These are phyloP conservation scores for Stachybotrys echinatus DNA, from an alignment of 2,329 filamentous ascomycete genomes.

Conservation along the genomic window DNA sequence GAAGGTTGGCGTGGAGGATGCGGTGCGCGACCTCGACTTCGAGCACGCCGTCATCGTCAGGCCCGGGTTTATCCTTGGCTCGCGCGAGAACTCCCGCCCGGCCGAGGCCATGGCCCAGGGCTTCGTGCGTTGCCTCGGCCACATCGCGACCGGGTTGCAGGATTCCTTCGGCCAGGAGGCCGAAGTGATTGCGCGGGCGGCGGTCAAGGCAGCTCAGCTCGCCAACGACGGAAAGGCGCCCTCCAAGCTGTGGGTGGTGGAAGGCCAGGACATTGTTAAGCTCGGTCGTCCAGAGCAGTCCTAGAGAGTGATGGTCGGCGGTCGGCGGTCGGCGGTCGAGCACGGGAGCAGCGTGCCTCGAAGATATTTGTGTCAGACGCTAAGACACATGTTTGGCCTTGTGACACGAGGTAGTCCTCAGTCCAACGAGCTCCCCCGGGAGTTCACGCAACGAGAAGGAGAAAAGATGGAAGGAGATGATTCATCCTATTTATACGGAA, in stretches of 20 bases:
- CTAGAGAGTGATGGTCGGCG: background rate
- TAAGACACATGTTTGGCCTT: too few relatives aligned
- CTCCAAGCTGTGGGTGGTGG: constrained; percentile 56
- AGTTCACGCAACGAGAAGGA: too few relatives aligned
- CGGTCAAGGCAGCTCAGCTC: constrained; percentile 54
- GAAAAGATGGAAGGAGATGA: too few relatives aligned
- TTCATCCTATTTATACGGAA: too few relatives aligned
- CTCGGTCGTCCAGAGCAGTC: constrained; percentile 35
- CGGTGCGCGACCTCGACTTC: constrained; percentile 66
- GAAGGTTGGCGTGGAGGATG: constrained; percentile 85
- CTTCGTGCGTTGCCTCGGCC: constrained; percentile 51
- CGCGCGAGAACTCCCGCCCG: constrained; percentile 55
- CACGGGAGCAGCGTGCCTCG: too few relatives aligned
- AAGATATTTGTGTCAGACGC: too few relatives aligned
- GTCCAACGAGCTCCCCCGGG: too few relatives aligned
- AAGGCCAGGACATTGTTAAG: constrained; percentile 57
- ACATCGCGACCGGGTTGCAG: constrained; percentile 48
- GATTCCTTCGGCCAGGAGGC: constrained; percentile 70
- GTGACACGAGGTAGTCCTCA: too few relatives aligned
- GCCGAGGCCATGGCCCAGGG: constrained; percentile 52
- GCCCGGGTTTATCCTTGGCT: constrained; percentile 72
- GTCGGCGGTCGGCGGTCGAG: too few relatives aligned
- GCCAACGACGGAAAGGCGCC: constrained; percentile 55
- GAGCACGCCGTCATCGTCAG: constrained; percentile 69
- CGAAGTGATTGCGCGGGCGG: constrained; percentile 64